Evolutionary conservation across 1,139 yeast species (phyloP), one percentile per base, ranked within the genome.

Genomic region (Geotrichum phurueaensis): DNA sequence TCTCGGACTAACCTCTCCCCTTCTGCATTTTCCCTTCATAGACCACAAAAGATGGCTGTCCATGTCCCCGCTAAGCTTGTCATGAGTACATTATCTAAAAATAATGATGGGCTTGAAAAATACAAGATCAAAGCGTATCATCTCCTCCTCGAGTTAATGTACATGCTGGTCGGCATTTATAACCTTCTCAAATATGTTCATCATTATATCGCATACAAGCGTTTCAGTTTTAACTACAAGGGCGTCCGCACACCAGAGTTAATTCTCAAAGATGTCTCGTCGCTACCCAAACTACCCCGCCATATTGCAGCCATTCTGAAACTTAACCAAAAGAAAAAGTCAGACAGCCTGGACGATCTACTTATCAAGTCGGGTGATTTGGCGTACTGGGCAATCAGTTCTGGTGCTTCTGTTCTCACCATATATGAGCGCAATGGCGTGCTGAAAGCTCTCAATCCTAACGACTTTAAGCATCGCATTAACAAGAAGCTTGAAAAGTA

Each of bases 381-480:
- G 54, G 80, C 85, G 0, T 86, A 96, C 4, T 94, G 99, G 99
- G 81, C 90, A 51, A 75, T 90, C 22, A 88, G 96, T 54, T 85
- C 95, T 10, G 97, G 97, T 1, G 84, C 91, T 57, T 82, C 84
- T 29, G 78, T 79, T 59, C 78, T 94, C 63, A 80, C 89, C 10
- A 78, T 94, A 53, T 94, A 89, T 75, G 99, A 94, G 74, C 82
- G 82, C 68, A 84, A 84, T 60, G 98, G 98, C 1, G 76, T 81
- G 3, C 76, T 89, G 60, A 84, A 84, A 66, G 75, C 76, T 52
- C 78, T 71, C 29, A 68, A 70, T 23, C 61, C 65, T 51, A 79
- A 81, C 23, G 85, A 84, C 60, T 77, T 91, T 63, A 81, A 85
- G 66, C 79, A 83, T 31, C 81, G 84, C 51, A 76, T 92, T 53